Evolutionary conservation across 2,329 filamentous ascomycete genomes (phyloP).

Genomic region (Fusarium devonianum): DNA sequence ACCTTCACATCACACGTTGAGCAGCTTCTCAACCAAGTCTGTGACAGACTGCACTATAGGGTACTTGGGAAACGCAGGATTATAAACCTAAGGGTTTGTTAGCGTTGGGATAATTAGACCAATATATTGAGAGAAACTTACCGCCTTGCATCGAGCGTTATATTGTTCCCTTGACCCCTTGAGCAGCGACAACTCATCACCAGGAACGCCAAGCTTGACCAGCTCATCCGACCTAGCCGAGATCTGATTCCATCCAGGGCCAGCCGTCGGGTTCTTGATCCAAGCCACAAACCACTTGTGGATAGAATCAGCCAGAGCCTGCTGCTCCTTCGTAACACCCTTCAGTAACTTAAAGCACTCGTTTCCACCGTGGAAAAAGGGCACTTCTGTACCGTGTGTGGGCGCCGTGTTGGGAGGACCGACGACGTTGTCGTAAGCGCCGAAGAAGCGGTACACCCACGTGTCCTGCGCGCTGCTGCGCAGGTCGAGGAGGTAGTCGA

Average conservation of each 20-base stretch:
- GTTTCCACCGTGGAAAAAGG: slow-evolving; percentile 56
- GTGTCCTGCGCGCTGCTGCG: slow-evolving; percentile 49
- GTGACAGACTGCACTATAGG: slow-evolving; percentile 16
- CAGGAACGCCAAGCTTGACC: slow-evolving; percentile 35
- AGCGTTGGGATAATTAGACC: not conserved
- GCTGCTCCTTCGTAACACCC: slow-evolving; percentile 48
- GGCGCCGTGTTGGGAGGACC: slow-evolving; percentile 38
- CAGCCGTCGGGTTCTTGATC: slow-evolving; percentile 53
- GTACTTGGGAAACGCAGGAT: slow-evolving; percentile 11
- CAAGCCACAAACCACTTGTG: slow-evolving; percentile 53
- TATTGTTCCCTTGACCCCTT: slow-evolving; percentile 17
- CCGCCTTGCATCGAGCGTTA: slow-evolving; percentile 31
- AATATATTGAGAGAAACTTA: slow-evolving; percentile 17
- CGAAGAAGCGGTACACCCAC: slow-evolving; percentile 55
- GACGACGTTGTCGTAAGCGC: slow-evolving; percentile 51
- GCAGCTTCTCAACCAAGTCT: not conserved
- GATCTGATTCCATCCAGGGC: slow-evolving; percentile 51
- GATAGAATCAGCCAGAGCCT: slow-evolving; percentile 51
- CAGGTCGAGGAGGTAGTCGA: slow-evolving; percentile 50
- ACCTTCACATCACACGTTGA: not conserved
- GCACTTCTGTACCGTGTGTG: slow-evolving; percentile 46
- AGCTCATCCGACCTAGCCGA: slow-evolving; percentile 14
- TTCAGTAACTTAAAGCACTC: slow-evolving; percentile 48
- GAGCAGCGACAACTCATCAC: slow-evolving; percentile 25
- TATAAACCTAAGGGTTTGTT: slow-evolving; percentile 11